These are phyloP conservation scores for Malassezia yamatoensis DNA, from an alignment of 1,284 basidiomycete species.

Conservation along the genomic window DNA sequence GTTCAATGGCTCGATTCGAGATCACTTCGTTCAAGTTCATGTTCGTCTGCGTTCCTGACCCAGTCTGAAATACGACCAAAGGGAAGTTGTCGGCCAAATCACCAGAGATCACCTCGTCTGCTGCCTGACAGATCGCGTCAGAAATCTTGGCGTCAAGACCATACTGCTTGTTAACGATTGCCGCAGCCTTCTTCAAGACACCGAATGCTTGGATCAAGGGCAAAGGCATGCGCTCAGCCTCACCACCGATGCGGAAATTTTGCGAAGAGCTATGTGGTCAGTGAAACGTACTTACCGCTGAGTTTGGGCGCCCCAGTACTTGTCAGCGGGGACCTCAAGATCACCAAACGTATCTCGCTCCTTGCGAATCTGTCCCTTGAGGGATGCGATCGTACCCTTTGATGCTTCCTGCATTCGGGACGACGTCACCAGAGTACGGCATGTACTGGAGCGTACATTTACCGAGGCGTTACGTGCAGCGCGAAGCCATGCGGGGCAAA, in stretches of 20 bases:
- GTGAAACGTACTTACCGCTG: constrained; percentile 55
- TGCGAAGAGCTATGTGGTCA: constrained; percentile 58
- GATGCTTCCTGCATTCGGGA: not conserved
- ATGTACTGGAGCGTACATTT: not conserved
- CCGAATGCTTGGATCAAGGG: constrained; percentile 97
- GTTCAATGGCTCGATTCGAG: constrained; percentile 93
- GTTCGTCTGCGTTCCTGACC: constrained; percentile 97
- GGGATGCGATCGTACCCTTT: not conserved
- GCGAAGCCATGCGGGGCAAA: not conserved
- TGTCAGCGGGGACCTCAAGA: constrained; percentile 81
- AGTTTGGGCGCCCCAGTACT: constrained; percentile 98
- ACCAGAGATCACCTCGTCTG: constrained; percentile 95
- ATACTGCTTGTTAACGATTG: constrained; percentile 78
- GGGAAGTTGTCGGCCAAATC: constrained; percentile 80
- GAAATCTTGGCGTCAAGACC: constrained; percentile 82
- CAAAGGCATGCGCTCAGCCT: constrained; percentile 78
- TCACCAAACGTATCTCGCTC: constrained; percentile 74
- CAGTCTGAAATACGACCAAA: constrained; percentile 97
- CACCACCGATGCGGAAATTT: constrained; percentile 98
- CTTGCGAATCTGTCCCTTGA: constrained; percentile 21
- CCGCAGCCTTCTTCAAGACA: constrained; percentile 93
- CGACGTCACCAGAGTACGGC: not conserved
- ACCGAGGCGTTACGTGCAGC: not conserved
- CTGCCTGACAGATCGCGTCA: constrained; percentile 79
- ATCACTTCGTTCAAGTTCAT: constrained; percentile 99